phyloP scores from a whole-genome alignment of 179 eudicot species.

The Drosera spatulata region DNA sequence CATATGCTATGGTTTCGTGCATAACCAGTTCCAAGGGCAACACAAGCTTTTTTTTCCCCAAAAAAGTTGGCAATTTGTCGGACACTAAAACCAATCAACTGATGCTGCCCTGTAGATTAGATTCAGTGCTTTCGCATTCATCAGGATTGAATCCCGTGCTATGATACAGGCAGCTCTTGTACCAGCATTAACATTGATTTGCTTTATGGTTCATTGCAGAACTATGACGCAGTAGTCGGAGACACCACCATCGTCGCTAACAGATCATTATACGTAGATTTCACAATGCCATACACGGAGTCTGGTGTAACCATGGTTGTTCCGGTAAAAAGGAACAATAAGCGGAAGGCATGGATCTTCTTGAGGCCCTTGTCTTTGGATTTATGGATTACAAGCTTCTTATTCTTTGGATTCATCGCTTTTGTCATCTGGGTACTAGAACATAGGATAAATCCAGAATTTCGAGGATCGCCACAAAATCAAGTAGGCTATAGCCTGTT shows the following conservation, averaged over 20 bases:
- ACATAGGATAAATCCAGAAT: constrained; percentile 19
- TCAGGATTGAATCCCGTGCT: too few species aligned
- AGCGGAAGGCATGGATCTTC: too few species aligned
- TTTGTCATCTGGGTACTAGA: constrained; percentile 30
- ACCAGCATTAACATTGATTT: too few species aligned
- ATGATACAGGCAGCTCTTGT: not conserved
- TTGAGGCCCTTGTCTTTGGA: constrained; percentile 24
- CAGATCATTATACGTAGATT: constrained; percentile 19
- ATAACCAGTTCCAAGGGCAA: too few species aligned
- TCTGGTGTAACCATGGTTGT: constrained; percentile 28
- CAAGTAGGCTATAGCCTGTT: constrained; percentile 33
- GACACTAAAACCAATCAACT: too few species aligned
- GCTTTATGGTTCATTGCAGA: constrained; percentile 3
- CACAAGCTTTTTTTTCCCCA: too few species aligned
- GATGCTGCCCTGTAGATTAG: too few species aligned
- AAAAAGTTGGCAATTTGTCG: too few species aligned
- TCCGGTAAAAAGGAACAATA: too few species aligned
- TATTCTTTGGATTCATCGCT: constrained; percentile 21
- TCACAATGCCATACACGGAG: constrained; percentile 22
- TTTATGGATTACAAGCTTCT: constrained; percentile 23
- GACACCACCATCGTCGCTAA: constrained; percentile 22
- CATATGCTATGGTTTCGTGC: too few species aligned
- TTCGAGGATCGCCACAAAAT: constrained; percentile 9
- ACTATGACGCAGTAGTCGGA: constrained; percentile 22
- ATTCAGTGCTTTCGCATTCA: too few species aligned